Conservation (phyloP, 2,329 filamentous ascomycete species). For the Cryphonectria nitschkei region DNA sequence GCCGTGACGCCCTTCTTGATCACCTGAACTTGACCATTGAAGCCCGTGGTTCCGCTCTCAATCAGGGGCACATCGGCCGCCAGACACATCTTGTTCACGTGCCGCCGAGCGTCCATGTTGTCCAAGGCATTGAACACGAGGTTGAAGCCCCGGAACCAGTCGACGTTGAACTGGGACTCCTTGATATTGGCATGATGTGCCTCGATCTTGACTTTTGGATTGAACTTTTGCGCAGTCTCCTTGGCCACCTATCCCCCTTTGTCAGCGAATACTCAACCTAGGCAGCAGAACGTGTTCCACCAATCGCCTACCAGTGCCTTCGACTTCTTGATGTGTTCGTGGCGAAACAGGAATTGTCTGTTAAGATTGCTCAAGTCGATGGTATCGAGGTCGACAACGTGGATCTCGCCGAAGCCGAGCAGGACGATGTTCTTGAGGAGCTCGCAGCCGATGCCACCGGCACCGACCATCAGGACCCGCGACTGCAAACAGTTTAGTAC, state of each 20-base stretch:
- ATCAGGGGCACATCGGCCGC: slow-evolving; percentile 88
- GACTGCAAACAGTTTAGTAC: slow-evolving; percentile 56
- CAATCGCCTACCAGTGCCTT: slow-evolving; percentile 75
- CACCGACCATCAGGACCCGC: slow-evolving; percentile 90
- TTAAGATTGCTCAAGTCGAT: slow-evolving; percentile 98
- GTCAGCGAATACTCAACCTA: slow-evolving; percentile 28
- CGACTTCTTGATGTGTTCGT: slow-evolving; percentile 96
- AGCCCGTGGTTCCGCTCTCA: slow-evolving; percentile 96
- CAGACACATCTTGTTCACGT: slow-evolving; percentile 97
- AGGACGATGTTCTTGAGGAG: slow-evolving; percentile 95
- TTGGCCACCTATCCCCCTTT: slow-evolving; percentile 66
- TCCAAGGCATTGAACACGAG: slow-evolving; percentile 97
- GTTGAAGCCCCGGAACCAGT: slow-evolving; percentile 83
- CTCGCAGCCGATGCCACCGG: slow-evolving; percentile 96
- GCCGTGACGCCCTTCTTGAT: slow-evolving; percentile 92
- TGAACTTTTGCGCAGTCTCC: slow-evolving; percentile 88
- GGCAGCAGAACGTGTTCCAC: slow-evolving; percentile 37
- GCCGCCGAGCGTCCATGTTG: slow-evolving; percentile 88
- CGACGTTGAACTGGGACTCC: slow-evolving; percentile 80
- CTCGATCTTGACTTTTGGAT: slow-evolving; percentile 82
- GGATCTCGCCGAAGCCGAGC: slow-evolving; percentile 87
- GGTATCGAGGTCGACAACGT: slow-evolving; percentile 95
- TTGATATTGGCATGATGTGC: slow-evolving; percentile 97
- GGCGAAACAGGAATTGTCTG: slow-evolving; percentile 93
- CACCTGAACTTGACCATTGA: slow-evolving; percentile 96